Conservation (phyloP, 2,329 filamentous ascomycete genomes). For the Paracorniculantispora psalliotae region DNA sequence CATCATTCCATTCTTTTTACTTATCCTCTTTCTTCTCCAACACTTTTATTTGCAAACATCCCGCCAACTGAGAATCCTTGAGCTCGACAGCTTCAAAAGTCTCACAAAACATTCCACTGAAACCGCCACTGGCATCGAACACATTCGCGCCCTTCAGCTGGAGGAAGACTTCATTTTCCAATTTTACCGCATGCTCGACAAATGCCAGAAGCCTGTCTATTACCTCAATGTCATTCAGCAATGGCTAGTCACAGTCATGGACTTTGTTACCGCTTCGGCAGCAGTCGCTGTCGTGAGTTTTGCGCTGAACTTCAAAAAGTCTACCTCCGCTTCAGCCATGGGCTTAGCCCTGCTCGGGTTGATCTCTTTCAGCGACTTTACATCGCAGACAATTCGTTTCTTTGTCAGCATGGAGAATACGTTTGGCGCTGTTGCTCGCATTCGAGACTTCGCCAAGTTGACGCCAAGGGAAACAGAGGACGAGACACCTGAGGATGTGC, state of each 20-base stretch:
- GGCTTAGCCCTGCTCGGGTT: conserved; percentile 17
- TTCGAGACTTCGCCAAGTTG: neutral
- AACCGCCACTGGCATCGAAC: conserved; percentile 38
- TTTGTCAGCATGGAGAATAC: conserved; percentile 18
- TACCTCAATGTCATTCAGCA: conserved; percentile 49
- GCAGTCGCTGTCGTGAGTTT: conserved; percentile 40
- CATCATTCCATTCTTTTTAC: conserved; percentile 22
- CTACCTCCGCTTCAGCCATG: conserved; percentile 4
- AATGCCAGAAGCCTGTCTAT: conserved; percentile 50
- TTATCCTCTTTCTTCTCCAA: conserved; percentile 25
- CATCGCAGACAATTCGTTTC: conserved; percentile 23
- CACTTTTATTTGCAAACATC: conserved; percentile 31
- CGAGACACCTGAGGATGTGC: neutral
- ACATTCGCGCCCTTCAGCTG: conserved; percentile 52
- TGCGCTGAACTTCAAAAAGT: conserved; percentile 26
- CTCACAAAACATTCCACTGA: conserved; percentile 36
- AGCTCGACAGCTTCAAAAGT: conserved; percentile 30
- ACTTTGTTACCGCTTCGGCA: conserved; percentile 40
- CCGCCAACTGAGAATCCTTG: conserved; percentile 31
- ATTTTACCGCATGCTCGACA: conserved; percentile 43
- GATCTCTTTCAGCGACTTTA: conserved; percentile 22
- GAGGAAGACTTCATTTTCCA: conserved; percentile 34
- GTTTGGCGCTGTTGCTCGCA: conserved; percentile 3
- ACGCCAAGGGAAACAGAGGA: conserved; percentile 2
- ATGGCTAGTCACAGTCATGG: conserved; percentile 47